Evolutionary conservation across 1,139 yeast species (phyloP).

Genomic region (Suhomyces anneliseae): DNA sequence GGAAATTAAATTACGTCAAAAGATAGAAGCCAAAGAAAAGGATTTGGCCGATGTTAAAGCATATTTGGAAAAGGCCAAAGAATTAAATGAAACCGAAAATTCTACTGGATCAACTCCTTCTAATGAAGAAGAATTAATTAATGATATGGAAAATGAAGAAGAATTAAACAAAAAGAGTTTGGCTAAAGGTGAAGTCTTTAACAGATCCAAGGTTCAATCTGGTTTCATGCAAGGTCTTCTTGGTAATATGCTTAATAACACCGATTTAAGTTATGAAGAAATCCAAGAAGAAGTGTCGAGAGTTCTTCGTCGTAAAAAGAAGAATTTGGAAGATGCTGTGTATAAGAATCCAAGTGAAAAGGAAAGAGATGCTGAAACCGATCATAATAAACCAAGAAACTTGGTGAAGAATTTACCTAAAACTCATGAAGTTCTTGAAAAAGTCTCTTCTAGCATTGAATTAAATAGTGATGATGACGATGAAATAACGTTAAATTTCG

Average conservation of each 20-base stretch:
- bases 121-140: neutral
- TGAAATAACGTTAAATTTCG: constrained; percentile 58
- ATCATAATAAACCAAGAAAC: constrained; percentile 54
- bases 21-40: constrained; percentile 22
- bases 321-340: constrained; percentile 19
- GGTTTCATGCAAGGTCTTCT: constrained; percentile 7
- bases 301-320: constrained; percentile 25
- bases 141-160: neutral
- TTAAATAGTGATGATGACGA: constrained; percentile 70
- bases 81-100: neutral
- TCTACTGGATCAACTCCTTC: neutral
- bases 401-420: constrained; percentile 53
- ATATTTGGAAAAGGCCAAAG: constrained; percentile 1
- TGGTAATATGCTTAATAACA: constrained; percentile 15
- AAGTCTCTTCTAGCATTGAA: constrained; percentile 60
- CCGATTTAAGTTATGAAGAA: constrained; percentile 26
- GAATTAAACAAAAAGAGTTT: neutral
- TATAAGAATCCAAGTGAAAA: constrained; percentile 28
- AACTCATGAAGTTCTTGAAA: constrained; percentile 51
- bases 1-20: constrained; percentile 27
- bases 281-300: constrained; percentile 21
- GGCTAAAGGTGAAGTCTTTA: neutral
- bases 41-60: constrained; percentile 22
- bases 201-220: constrained; percentile 2
- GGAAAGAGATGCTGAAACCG: constrained; percentile 9